Base-by-base conservation (phyloP, 108 stramenopile genomes). In the Aurantiochytrium sp. region DNA sequence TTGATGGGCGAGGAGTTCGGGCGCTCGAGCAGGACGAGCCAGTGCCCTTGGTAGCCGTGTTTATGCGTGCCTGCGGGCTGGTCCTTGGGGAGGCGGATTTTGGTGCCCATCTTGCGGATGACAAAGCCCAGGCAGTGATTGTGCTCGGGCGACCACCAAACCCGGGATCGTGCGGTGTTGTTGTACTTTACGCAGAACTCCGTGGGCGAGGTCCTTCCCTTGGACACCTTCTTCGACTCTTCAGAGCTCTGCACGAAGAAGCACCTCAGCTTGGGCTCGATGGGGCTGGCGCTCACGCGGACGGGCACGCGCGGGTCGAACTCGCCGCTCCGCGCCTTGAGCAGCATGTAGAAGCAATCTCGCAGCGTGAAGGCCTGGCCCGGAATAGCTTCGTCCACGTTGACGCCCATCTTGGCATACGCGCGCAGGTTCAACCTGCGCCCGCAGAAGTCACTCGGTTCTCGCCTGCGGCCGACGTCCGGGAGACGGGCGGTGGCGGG, bases 151-250 rank as follows among this genome's bases (percentile, higher is more conserved):
- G 73, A 81, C 73, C 73, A 81, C 73, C 73, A 81, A 24, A 81
- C 45, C 39, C 45, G 39, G 1, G 73, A 81, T 48, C 73, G 39
- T 8, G 45, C 45, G 45, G 45, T 48, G 73, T 81, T 81, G 73
- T 81, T 81, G 73, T 81, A 81, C 73, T 81, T 81, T 37, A 81
- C 73, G 45, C 73, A 48, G 2, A 81, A 12, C 24, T 81, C 73
- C 19, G 59, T 65, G 32, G 59, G 59, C 24, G 59, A 65, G 59
- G 73, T 48, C 24, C 42, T 41, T 37, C 42, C 73, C 45, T 27
- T 24, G 42, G 42, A 81, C 2, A 81, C 73, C 73, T 41, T 48
- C 24, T 41, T 48, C 21, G 45, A 41, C 27, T 48, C 45, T 48
- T 41, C 42, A 37, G 45, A 48, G 73, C n/a, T 27, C 32, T 81